Percentiles rank a stretch among this genome's conserved stretches.
phyloP scores from a whole-genome alignment of 2,329 filamentous ascomycete genomes.

The Zymoseptoria tritici region DNA sequence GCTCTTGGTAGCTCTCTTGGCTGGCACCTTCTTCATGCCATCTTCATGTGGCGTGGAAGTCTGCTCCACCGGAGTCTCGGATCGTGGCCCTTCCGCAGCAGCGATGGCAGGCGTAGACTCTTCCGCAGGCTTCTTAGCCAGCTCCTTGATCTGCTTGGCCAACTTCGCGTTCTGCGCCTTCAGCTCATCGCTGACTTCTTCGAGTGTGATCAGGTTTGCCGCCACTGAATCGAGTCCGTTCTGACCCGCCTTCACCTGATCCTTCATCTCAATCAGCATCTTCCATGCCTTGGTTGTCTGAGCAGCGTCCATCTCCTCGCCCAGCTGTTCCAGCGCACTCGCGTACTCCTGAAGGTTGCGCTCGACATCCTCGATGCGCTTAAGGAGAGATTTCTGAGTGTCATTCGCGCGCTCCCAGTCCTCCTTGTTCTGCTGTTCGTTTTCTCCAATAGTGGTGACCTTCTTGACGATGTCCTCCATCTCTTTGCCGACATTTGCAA shows the following conservation, averaged over 20 bases:
- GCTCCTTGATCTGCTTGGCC: slow-evolving; percentile 7
- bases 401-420: slow-evolving; percentile 12
- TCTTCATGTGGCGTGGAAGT: not conserved
- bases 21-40: not conserved
- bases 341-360: slow-evolving; percentile 13
- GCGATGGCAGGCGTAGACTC: not conserved
- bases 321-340: slow-evolving; percentile 15
- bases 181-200: slow-evolving; percentile 14
- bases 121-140: slow-evolving; percentile 3
- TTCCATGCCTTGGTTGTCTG: slow-evolving; percentile 11
- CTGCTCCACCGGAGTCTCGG: not conserved
- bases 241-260: slow-evolving; percentile 11
- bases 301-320: slow-evolving; percentile 15
- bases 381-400: slow-evolving; percentile 17
- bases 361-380: slow-evolving; percentile 18
- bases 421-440: slow-evolving; percentile 5
- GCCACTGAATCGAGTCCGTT: slow-evolving; percentile 11
- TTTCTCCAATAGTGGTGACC: slow-evolving; percentile 11
- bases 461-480: slow-evolving; percentile 14
- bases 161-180: slow-evolving; percentile 13
- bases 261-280: slow-evolving; percentile 10
- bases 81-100: not conserved
- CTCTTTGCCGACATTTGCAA: slow-evolving; percentile 7
- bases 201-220: slow-evolving; percentile 13
- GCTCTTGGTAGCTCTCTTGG: too few species aligned